Evolutionary conservation across 805 yeast genomes (phyloP).

Genomic region (Saccharomycopsis malanga): DNA sequence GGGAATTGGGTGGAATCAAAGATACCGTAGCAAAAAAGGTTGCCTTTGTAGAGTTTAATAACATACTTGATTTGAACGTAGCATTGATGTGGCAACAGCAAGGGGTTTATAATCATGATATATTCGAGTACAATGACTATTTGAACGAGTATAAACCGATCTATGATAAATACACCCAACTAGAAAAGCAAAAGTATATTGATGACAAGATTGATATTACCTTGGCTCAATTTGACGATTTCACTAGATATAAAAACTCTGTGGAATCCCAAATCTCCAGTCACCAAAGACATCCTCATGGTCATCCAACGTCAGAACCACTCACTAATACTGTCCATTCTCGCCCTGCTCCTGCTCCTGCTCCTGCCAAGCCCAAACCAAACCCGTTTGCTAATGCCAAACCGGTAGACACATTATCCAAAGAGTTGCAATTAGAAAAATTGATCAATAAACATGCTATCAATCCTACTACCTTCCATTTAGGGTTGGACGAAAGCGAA

Average conservation of each 20-base stretch:
- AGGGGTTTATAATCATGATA: constrained; percentile 16
- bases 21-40: constrained; percentile 34
- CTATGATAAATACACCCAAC: not conserved
- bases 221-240: constrained; percentile 20
- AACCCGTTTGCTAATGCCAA: constrained; percentile 44
- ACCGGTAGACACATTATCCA: constrained; percentile 39
- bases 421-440: constrained; percentile 34
- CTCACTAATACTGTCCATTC: no score
- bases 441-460: constrained; percentile 15
- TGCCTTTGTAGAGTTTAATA: constrained; percentile 54
- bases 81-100: constrained; percentile 20
- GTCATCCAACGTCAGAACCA: not conserved
- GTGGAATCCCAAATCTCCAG: not conserved
- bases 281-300: not conserved
- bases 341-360: not conserved
- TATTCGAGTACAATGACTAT: constrained; percentile 14
- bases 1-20: constrained; percentile 34
- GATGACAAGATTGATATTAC: constrained; percentile 7
- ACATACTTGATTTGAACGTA: constrained; percentile 38
- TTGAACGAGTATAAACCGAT: constrained; percentile 4
- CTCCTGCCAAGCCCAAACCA: constrained; percentile 24
- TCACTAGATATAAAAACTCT: constrained; percentile 9
- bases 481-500: not conserved
- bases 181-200: not conserved
- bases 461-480: constrained; percentile 20